Conservation (phyloP, 2,329 filamentous ascomycete species). For the Exophiala alcalophila region DNA sequence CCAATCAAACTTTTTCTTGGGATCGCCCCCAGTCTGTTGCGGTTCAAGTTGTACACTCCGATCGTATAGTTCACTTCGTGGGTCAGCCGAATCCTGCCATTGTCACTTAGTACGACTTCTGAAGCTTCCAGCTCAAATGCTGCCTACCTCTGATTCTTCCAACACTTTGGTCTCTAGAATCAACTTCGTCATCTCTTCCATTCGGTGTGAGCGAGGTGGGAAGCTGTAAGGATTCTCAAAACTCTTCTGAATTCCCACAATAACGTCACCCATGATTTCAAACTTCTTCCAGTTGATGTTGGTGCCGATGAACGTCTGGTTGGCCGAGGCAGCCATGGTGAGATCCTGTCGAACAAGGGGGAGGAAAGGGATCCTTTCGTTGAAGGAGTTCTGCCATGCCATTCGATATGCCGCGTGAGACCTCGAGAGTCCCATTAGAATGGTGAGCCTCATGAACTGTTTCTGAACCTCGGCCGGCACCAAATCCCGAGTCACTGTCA, state of each 20-base stretch:
- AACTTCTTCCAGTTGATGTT: conserved; percentile 98
- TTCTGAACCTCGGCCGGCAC: conserved; percentile 71
- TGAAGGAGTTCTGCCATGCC: conserved; percentile 91
- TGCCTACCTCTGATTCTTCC: conserved; percentile 79
- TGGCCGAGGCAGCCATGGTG: conserved; percentile 88
- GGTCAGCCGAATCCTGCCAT: conserved; percentile 45
- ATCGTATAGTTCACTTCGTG: conserved; percentile 47
- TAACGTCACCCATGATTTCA: conserved; percentile 88
- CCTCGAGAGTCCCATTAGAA: conserved; percentile 90
- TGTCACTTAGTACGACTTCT: conserved; percentile 12
- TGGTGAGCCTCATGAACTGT: conserved; percentile 80
- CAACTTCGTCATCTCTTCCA: conserved; percentile 68
- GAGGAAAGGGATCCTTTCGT: conserved; percentile 88
- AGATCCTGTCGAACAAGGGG: conserved; percentile 86
- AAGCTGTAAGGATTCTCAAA: conserved; percentile 79
- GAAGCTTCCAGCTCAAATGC: background rate
- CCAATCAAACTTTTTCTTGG: conserved; percentile 46
- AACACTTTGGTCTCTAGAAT: conserved; percentile 78
- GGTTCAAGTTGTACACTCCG: conserved; percentile 57
- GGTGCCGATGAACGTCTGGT: conserved; percentile 77
- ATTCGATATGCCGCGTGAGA: conserved; percentile 94
- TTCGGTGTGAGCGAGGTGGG: conserved; percentile 45
- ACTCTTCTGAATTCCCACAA: conserved; percentile 86
- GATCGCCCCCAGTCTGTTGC: conserved; percentile 34
- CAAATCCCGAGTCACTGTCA: conserved; percentile 74